Conservation (phyloP, 805 yeast species). For the Metschnikowia dekortorum region DNA sequence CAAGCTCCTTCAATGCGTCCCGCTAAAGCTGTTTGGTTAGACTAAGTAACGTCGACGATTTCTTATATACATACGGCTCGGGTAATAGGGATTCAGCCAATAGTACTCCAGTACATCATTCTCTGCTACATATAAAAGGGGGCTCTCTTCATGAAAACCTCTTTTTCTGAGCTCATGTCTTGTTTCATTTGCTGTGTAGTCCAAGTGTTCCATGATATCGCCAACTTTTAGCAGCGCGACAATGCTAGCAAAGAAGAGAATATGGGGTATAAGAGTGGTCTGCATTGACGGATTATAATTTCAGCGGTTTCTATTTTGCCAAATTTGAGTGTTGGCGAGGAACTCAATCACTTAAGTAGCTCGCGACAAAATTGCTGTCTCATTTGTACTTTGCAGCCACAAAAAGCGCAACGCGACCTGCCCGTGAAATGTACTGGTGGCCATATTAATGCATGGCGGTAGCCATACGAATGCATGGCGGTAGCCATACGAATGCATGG, state of each 20-base stretch:
- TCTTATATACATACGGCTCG: conserved; percentile 31
- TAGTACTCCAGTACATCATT: conserved; percentile 24
- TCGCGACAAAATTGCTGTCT: not conserved
- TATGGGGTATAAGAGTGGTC: not conserved
- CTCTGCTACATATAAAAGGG: conserved; percentile 27
- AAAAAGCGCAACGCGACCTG: not conserved
- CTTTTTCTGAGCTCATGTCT: conserved; percentile 14
- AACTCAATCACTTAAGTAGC: not conserved
- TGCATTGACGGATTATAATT: not conserved
- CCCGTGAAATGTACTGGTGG: not conserved
- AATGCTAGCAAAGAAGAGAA: conserved; percentile 1
- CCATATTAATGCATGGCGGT: not conserved
- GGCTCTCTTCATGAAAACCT: conserved; percentile 29
- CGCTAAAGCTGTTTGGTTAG: conserved; percentile 30
- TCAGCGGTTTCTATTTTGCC: not conserved
- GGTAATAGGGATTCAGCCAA: conserved; percentile 30
- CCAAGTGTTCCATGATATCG: conserved; percentile 9
- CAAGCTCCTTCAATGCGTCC: conserved; percentile 50
- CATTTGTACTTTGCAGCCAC: conserved; percentile 1
- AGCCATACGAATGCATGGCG: not conserved
- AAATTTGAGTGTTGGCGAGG: not conserved
- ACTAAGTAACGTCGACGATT: not conserved
- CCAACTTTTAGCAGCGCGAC: conserved; percentile 13
- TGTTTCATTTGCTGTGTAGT: conserved; percentile 10
- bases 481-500: no score